Evolutionary conservation across 2,329 filamentous ascomycete genomes (phyloP), one percentile per base, ranked within the genome.

Genomic region (Aspergillus sp.): DNA sequence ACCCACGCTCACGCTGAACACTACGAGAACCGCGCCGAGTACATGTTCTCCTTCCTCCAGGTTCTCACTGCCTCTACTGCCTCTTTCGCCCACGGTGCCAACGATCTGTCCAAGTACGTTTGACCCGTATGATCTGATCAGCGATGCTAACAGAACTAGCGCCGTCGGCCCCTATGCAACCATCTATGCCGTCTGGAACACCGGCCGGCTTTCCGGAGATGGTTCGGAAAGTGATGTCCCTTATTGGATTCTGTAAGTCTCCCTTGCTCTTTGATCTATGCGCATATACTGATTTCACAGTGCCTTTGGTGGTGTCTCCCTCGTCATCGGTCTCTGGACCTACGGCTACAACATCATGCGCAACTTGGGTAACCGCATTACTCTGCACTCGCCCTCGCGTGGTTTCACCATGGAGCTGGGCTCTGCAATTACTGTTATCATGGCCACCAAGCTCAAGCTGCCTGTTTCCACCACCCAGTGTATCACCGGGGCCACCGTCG

Each of bases 311-410:
- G 62, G 62, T 39, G 49, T 24, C 7, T 55, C 53, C 12, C 58
- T 64, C 13, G 45, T 59, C 5, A 62, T 64, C 30, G 62, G 62
- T 19, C 54, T 64, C 13, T 64, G 62, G 62, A 64, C 62, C 7
- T 64, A 64, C 51, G 62, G 62, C 12, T 64, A 64, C 58, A 61
- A 64, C 34, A 64, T 64, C 51, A 62, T 64, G 60, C 58, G 62
- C 34, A 61, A 62, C 54, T 50, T 64, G 40, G 62, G 62, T 37
- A 64, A 64, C 54, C 54, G 60, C 6, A 57, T 64, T 20, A 64
- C 62, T 5, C 52, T 64, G 33, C 62, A 64, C 50, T 61, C 58
- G 5, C 62, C 62, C n/a, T 62, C 60, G 2, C 62, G 62, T 20
- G 62, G 62, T 1, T 64, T 64, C 47, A 59, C 62, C 4, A 64